Evolutionary conservation across 768 basidiomycete species (phyloP), one percentile per base, ranked within the genome.

Genomic region (Strobilomyces confusus): DNA sequence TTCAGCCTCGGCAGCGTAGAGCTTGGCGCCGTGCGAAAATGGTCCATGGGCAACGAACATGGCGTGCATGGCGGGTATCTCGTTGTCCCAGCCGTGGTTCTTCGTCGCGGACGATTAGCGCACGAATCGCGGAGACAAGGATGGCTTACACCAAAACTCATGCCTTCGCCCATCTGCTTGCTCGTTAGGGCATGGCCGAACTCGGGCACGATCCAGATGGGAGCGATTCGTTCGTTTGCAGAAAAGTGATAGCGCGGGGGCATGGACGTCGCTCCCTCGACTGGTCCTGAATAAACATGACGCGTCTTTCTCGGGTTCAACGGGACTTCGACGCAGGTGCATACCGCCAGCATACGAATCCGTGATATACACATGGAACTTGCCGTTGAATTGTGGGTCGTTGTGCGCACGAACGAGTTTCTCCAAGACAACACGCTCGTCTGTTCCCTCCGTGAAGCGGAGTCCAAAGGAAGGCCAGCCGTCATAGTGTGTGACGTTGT

Each of bases 21-120:
- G 73, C 68, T 92, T 93, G 48, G 83, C 77, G 40, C 81, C 78
- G 12, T 80, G 70, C 14, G 87, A 83, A 68, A 93, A 94, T 0
- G 94, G 94, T 1, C 94, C 94, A 64, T 93, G 91, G 11, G 91
- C 92, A 52, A 95, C 85, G 68, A 95, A 95, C 65, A 92, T 86
- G 2, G 92, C 92, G 47, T 84, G 82, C 94, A 95, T 95, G 7
- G 86, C 75, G 13, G 74, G 63, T 38, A 84, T 82, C 17, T 78
- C 68, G 59, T 93, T 94, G 67, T 95, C 92, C 64, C 94, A 97
- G 7, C 94, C 94, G 61, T 97, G 94, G 55, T 84, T 92, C 88
- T 91, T 59, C 30, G 58, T 48, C 17, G 12, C 46, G 19, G 14
- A 25, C 19, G 52, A 34, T 62, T 42, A 56, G 34, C 6, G 13